phyloP scores from a whole-genome alignment of 1,284 basidiomycete genomes.

The Cutaneotrichosporon cutaneum region DNA sequence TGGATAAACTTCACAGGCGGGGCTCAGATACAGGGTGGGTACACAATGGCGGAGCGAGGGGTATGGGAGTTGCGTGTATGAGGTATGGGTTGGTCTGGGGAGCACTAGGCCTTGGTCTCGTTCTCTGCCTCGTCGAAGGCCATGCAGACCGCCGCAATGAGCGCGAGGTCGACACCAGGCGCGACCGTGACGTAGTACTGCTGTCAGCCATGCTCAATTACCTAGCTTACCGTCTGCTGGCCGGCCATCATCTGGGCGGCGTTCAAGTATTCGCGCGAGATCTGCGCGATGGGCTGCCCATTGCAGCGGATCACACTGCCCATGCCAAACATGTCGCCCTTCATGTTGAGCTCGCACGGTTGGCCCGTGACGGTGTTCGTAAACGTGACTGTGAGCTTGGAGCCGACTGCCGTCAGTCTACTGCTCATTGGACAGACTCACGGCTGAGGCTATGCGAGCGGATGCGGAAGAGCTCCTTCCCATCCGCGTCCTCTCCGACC shows the following conservation, averaged over 20 bases:
- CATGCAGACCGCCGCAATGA: conserved; percentile 54
- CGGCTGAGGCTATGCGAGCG: conserved; percentile 32
- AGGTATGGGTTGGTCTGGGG: background rate
- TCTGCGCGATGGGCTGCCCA: conserved; percentile 41
- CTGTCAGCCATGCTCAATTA: background rate
- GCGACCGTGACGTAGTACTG: conserved; percentile 52
- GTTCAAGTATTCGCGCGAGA: conserved; percentile 43
- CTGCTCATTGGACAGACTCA: conserved; percentile 26
- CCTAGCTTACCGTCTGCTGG: conserved; percentile 42
- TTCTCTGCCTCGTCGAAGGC: conserved; percentile 53
- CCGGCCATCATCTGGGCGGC: conserved; percentile 39
- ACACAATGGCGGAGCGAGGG: too few species aligned
- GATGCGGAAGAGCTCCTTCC: conserved; percentile 42
- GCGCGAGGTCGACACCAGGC: conserved; percentile 53
- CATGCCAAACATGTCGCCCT: conserved; percentile 49
- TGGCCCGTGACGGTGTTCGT: conserved; percentile 34
- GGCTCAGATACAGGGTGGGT: too few species aligned
- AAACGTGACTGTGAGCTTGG: conserved; percentile 48
- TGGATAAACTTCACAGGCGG: too few species aligned
- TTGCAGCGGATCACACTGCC: conserved; percentile 38
- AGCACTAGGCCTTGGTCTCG: conserved; percentile 23
- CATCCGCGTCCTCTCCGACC: conserved; percentile 35
- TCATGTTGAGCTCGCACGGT: conserved; percentile 32
- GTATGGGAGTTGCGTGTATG: too few species aligned
- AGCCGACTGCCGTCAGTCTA: conserved; percentile 31